Conservation (phyloP, 768 basidiomycete species). For the Agrocybe praecox region DNA sequence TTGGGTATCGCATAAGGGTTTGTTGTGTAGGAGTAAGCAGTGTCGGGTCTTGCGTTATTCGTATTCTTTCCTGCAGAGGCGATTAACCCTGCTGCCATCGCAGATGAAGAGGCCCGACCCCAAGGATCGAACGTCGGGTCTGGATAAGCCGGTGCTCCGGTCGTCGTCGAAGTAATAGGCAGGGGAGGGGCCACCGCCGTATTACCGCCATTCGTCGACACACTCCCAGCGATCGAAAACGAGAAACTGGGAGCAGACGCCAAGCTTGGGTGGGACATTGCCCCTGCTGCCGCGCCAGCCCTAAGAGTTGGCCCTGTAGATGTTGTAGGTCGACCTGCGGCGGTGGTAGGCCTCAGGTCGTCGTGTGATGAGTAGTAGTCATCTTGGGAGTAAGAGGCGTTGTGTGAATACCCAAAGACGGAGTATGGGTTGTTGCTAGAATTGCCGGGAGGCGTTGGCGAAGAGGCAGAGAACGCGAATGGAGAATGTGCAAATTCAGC, state of each 20-base stretch:
- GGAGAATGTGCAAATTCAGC: not conserved
- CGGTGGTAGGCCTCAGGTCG: not conserved
- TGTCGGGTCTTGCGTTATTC: not conserved
- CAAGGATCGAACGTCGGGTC: constrained; percentile 17
- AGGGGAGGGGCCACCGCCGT: not conserved
- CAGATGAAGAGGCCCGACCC: constrained; percentile 1
- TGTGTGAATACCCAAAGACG: not conserved
- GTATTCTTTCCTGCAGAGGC: not conserved
- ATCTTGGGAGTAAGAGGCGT: not conserved
- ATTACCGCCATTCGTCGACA: not conserved
- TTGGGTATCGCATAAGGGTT: too few relatives aligned
- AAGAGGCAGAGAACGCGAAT: not conserved
- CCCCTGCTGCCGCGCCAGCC: not conserved
- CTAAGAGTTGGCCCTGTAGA: not conserved
- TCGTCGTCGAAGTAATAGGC: not conserved
- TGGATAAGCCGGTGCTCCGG: constrained; percentile 8
- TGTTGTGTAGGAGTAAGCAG: not conserved
- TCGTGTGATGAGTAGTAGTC: not conserved
- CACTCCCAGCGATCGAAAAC: not conserved
- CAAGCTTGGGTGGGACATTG: not conserved
- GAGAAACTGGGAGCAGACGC: not conserved
- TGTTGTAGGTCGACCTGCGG: not conserved
- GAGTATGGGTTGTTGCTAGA: not conserved
- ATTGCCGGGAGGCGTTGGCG: not conserved
- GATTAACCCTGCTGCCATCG: not conserved